phyloP scores from a whole-genome alignment of 2,329 filamentous ascomycete genomes.

The Pyrenochaeta sp. region DNA sequence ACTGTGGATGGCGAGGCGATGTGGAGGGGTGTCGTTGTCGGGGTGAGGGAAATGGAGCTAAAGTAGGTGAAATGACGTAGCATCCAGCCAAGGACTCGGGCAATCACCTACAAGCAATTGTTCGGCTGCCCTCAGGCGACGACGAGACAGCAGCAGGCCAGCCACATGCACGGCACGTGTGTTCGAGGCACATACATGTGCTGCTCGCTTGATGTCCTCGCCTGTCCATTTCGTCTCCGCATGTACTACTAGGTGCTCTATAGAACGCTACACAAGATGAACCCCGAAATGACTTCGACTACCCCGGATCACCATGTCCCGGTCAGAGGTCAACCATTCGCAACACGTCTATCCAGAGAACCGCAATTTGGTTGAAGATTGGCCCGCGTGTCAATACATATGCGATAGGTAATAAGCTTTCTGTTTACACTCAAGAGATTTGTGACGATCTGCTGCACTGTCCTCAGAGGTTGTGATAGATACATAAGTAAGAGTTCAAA shows the following conservation, averaged over 20 bases:
- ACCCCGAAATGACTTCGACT: background rate
- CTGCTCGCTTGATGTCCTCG: background rate
- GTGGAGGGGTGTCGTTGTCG: conserved; percentile 10
- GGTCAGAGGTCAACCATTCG: background rate
- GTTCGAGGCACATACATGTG: background rate
- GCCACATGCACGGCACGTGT: conserved; percentile 3
- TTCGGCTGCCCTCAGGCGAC: conserved; percentile 11
- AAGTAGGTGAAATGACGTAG: conserved; percentile 9
- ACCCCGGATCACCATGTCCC: background rate
- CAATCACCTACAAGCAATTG: background rate
- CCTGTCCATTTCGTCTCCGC: conserved; percentile 3
- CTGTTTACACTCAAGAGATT: no score
- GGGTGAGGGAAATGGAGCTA: conserved; percentile 2
- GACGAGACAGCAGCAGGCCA: background rate
- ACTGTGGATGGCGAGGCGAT: conserved; percentile 4
- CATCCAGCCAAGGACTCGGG: no score
- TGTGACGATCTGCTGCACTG: no score
- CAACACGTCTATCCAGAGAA: background rate
- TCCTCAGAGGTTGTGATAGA: no score
- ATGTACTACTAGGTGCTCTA: background rate
- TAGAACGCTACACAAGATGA: background rate
- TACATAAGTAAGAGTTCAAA: no score
- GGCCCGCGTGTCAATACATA: no score
- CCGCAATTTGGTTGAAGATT: no score
- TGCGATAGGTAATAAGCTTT: no score